phyloP scores from a whole-genome alignment of 2,329 filamentous ascomycete species.

The Sclerotinia borealis region DNA sequence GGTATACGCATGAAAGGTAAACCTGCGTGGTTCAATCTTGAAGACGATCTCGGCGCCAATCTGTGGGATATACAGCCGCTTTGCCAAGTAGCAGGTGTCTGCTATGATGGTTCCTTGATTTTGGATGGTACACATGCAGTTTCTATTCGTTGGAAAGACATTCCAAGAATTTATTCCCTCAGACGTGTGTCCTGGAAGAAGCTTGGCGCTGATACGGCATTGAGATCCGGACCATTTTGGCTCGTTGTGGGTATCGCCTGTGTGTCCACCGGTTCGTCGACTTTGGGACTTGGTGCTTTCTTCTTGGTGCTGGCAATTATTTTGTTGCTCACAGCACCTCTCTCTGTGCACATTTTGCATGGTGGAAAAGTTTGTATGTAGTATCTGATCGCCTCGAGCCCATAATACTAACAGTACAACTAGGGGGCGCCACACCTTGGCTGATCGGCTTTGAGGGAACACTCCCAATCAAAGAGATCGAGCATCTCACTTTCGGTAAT shows the following conservation, averaged over 20 bases:
- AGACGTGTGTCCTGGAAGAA: slow-evolving; percentile 9
- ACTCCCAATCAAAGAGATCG: slow-evolving; percentile 11
- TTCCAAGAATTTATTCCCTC: slow-evolving; percentile 15
- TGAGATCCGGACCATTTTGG: slow-evolving; percentile 5
- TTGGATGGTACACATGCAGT: slow-evolving; percentile 31
- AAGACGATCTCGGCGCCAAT: slow-evolving; percentile 28
- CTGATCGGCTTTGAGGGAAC: slow-evolving; percentile 21
- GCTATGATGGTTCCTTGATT: slow-evolving; percentile 30
- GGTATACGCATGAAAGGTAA: not conserved
- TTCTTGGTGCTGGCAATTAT: slow-evolving; percentile 12
- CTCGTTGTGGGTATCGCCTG: not conserved
- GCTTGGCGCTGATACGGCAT: not conserved
- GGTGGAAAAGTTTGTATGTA: slow-evolving; percentile 18
- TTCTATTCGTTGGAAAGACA: slow-evolving; percentile 33
- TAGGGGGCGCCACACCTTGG: slow-evolving; percentile 10
- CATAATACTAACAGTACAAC: not conserved
- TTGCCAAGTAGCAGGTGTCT: slow-evolving; percentile 32
- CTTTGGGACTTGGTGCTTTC: slow-evolving; percentile 5
- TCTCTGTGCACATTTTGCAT: slow-evolving; percentile 13
- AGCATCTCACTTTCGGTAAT: slow-evolving; percentile 18
- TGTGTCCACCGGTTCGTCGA: not conserved
- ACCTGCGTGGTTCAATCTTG: slow-evolving; percentile 21
- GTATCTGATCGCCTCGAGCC: not conserved
- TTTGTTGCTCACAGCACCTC: slow-evolving; percentile 13
- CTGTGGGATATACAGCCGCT: slow-evolving; percentile 33